phyloP scores from a whole-genome alignment of 345 rosid genomes.

The Lepidium aucheri region DNA sequence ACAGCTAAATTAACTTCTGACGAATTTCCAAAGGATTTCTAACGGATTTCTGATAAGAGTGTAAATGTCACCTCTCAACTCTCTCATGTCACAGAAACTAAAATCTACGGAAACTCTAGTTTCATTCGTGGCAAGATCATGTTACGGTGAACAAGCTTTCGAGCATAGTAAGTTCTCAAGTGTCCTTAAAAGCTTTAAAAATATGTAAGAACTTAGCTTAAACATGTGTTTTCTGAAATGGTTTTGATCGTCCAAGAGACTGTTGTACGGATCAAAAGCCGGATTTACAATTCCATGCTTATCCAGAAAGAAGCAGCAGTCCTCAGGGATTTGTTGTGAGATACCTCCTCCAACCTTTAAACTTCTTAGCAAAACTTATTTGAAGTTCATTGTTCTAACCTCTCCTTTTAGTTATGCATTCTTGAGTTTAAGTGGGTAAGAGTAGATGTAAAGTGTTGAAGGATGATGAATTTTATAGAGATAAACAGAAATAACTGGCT shows the following conservation, averaged over 20 bases:
- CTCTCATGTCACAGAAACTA: conserved; percentile 31
- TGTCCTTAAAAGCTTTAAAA: neutral
- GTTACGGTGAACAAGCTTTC: conserved; percentile 48
- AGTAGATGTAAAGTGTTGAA: neutral
- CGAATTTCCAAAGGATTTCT: too few relatives aligned
- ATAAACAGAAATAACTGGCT: conserved; percentile 57
- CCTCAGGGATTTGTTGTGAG: conserved; percentile 53
- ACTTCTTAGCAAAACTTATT: conserved; percentile 54
- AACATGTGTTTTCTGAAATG: neutral
- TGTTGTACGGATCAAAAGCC: conserved; percentile 48
- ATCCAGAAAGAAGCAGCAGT: conserved; percentile 34
- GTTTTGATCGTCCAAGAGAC: conserved; percentile 42
- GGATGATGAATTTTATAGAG: conserved; percentile 34
- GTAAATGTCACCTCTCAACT: conserved; percentile 18
- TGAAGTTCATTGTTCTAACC: conserved; percentile 38
- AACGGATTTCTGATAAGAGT: too few relatives aligned
- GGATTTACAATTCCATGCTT: conserved; percentile 42
- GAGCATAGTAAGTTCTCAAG: conserved; percentile 38
- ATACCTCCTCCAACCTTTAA: conserved; percentile 64
- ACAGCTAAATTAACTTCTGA: too few relatives aligned
- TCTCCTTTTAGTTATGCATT: neutral
- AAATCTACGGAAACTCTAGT: conserved; percentile 49
- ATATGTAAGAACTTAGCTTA: neutral
- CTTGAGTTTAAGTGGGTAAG: neutral
- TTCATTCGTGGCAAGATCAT: conserved; percentile 55